phyloP scores from a whole-genome alignment of 164 flowering plant genomes.

The Tetrastigma voinierianum region DNA sequence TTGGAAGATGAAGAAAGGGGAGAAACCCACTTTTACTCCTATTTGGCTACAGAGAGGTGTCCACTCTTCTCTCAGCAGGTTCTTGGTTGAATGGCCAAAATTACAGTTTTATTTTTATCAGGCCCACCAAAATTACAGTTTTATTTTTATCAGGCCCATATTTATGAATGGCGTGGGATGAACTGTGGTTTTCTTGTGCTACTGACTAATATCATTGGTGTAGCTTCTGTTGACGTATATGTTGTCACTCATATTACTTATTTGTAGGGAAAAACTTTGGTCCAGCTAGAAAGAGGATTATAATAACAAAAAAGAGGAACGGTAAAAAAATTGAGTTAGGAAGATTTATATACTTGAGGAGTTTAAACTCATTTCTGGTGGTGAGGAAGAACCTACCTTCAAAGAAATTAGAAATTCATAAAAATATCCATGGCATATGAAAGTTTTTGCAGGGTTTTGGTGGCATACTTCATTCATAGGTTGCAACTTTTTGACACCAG shows the following conservation, averaged over 20 bases:
- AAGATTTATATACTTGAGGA: neutral
- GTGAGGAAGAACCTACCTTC: neutral
- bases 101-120: too few relatives aligned
- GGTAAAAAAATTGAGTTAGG: too few relatives aligned
- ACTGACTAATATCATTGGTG: neutral
- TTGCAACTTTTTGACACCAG: neutral
- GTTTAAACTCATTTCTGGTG: neutral
- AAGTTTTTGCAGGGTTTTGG: neutral
- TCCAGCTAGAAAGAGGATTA: neutral
- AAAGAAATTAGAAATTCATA: neutral
- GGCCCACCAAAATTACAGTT: too few relatives aligned
- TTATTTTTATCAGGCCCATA: too few relatives aligned
- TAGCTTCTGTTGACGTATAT: neutral
- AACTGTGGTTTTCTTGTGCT: neutral
- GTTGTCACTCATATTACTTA: neutral
- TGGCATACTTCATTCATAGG: neutral
- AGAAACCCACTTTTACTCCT: too few relatives aligned
- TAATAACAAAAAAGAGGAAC: neutral
- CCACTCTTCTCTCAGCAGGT: too few relatives aligned
- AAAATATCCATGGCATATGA: neutral
- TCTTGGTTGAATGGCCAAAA: too few relatives aligned
- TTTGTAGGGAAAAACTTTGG: neutral
- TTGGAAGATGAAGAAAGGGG: too few relatives aligned
- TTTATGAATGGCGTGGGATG: neutral
- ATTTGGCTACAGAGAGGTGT: too few relatives aligned